Conservation (phyloP, 2,329 filamentous ascomycete species). For the Tolypocladium ovalisporum region DNA sequence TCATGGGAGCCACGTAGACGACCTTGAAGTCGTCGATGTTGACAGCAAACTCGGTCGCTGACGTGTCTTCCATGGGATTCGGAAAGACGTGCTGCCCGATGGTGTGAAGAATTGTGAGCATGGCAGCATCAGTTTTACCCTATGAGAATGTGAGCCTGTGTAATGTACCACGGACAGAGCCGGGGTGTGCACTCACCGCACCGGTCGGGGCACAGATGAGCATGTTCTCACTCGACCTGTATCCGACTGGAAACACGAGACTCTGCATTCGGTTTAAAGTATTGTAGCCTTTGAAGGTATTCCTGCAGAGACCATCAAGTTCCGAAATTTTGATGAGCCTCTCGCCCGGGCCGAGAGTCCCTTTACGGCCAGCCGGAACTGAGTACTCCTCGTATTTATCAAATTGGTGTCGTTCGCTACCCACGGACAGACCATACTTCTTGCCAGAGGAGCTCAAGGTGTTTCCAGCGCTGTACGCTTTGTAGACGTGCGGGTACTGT, state of each 20-base stretch:
- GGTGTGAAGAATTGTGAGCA: conserved; percentile 89
- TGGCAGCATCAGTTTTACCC: conserved; percentile 97
- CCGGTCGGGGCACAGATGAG: conserved; percentile 95
- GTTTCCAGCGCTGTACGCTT: conserved; percentile 72
- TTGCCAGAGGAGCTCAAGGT: conserved; percentile 68
- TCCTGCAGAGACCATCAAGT: conserved; percentile 78
- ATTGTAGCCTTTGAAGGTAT: conserved; percentile 93
- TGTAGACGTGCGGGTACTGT: conserved; percentile 91
- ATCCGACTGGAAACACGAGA: conserved; percentile 87
- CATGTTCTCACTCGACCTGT: conserved; percentile 97
- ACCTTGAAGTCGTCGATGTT: conserved; percentile 88
- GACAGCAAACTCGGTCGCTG: conserved; percentile 71
- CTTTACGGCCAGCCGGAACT: conserved; percentile 74
- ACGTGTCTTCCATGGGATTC: conserved; percentile 63
- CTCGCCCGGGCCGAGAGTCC: conserved; percentile 59
- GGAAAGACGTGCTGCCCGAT: conserved; percentile 78
- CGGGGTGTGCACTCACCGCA: conserved; percentile 44
- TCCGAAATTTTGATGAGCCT: conserved; percentile 69
- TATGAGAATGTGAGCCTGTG: conserved; percentile 9
- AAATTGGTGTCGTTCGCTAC: conserved; percentile 58
- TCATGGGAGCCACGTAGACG: conserved; percentile 98
- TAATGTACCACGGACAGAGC: too few species aligned
- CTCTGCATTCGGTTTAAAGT: conserved; percentile 96
- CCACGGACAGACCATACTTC: conserved; percentile 71
- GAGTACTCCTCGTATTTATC: conserved; percentile 82